phyloP scores from a whole-genome alignment of 228 moss, liverwort and hornwort genomes.

The Sphagnum magellanicum region DNA sequence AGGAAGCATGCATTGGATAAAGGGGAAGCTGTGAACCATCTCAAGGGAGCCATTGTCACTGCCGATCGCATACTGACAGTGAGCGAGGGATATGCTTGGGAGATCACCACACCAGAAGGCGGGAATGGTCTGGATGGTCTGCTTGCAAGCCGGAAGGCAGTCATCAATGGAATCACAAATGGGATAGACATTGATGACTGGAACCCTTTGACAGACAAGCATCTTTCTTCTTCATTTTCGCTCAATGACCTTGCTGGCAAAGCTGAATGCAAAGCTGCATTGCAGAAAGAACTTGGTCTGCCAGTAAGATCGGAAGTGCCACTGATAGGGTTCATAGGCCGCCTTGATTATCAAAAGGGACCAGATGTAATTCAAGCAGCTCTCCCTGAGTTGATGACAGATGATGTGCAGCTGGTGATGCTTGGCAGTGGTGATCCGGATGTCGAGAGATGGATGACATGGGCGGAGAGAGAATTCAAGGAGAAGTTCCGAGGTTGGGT shows the following conservation, averaged over 20 bases:
- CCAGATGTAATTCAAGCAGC: conserved; percentile 90
- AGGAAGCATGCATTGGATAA: conserved; percentile 88
- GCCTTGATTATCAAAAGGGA: conserved; percentile 89
- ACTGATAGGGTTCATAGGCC: conserved; percentile 86
- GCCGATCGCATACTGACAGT: conserved; percentile 89
- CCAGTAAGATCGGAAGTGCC: conserved; percentile 75
- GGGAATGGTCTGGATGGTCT: conserved; percentile 90
- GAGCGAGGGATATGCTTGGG: conserved; percentile 95
- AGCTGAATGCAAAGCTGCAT: conserved; percentile 76
- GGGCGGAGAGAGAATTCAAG: conserved; percentile 59
- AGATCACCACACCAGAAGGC: conserved; percentile 91
- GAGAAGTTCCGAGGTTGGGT: conserved; percentile 95
- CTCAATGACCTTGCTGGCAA: conserved; percentile 58
- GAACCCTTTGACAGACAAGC: conserved; percentile 68
- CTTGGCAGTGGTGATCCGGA: conserved; percentile 89
- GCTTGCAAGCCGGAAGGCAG: conserved; percentile 63
- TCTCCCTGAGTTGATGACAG: conserved; percentile 58
- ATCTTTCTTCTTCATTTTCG: conserved; percentile 43
- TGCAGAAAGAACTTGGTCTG: conserved; percentile 85
- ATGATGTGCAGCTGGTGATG: conserved; percentile 95
- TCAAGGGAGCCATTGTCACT: conserved; percentile 93
- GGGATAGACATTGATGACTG: conserved; percentile 92
- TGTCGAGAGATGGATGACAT: conserved; percentile 88
- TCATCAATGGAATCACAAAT: conserved; percentile 95
- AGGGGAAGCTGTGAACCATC: conserved; percentile 91